Evolutionary conservation across 768 basidiomycete genomes (phyloP), one percentile per base, ranked within the genome.

Genomic region (Pisolithus marmoratus): DNA sequence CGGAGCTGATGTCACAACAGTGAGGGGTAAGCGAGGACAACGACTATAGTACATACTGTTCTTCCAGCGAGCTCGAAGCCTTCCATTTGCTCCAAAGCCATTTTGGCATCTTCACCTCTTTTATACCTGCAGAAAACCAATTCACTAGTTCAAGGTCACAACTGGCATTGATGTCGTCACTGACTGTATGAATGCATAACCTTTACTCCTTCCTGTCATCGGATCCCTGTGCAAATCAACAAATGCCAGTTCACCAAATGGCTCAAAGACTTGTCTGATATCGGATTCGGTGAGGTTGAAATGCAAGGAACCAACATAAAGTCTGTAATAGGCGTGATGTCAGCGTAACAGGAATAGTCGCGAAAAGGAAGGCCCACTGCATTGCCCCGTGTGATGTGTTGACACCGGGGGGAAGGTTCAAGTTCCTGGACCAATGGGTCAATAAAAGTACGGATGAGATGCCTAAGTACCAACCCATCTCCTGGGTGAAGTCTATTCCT

Each of bases 51-150:
- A 38, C 83, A 57, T 64, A 94, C 93, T 54, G 87, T 89, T 52
- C 96, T 84, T 38, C 96, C 96, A 49, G 96, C 96, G 52, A 99
- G 79, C 62, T 96, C 93, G 64, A 99, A 99, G 26, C 92, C 92
- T 75, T 98, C 94, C 96, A 99, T 99, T 61, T 97, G 92, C 63
- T 96, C 93, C 41, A 99, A 70, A 23, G 96, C 96, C 85, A 94
- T 94, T 66, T 88, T 87, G 23, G 96, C 95, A 65, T 97, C 91
- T 65, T 93, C 89, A n/a, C 82, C 74, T 48, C 91, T 79, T 65
- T 90, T 91, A 68, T 93, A 94, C 68, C 90, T 94, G 52, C 24
- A 26, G n/a, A 41, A 43, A 48, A 26, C 38, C 14, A 40, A 20
- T 58, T 23, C 12, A 54, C 49, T 20, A 47, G 34, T 31, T 34